Evolutionary conservation across 345 rosid genomes (phyloP).

Genomic region (Populus simonii): DNA sequence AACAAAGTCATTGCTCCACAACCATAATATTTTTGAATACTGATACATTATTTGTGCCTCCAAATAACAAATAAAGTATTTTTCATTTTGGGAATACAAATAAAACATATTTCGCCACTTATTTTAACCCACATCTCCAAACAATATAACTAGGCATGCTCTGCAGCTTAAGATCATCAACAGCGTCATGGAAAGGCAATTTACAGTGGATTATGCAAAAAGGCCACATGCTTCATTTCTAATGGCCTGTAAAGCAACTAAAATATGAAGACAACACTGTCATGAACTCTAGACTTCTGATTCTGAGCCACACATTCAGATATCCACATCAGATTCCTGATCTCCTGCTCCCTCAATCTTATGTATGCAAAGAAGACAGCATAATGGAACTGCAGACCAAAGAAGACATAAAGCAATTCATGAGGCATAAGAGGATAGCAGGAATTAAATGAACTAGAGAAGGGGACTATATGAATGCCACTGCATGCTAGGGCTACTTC

Average conservation of each 20-base stretch:
- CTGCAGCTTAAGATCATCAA: slow-evolving; percentile 12
- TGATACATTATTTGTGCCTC: too few species aligned
- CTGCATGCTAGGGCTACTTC: too few species aligned
- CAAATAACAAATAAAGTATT: slow-evolving; percentile 1
- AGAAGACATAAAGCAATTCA: background rate
- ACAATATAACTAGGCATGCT: slow-evolving; percentile 8
- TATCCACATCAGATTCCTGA: slow-evolving; percentile 97
- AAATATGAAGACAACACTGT: slow-evolving; percentile 93
- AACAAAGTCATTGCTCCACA: too few species aligned
- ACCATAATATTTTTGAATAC: too few species aligned
- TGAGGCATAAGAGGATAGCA: background rate
- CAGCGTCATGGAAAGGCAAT: background rate
- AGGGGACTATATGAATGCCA: background rate
- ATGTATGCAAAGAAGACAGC: slow-evolving; percentile 91
- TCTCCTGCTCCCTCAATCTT: slow-evolving; percentile 98
- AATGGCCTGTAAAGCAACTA: slow-evolving; percentile 23
- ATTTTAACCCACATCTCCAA: slow-evolving; percentile 12
- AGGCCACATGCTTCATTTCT: background rate
- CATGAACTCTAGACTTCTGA: slow-evolving; percentile 97
- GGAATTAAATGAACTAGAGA: background rate
- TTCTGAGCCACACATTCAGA: slow-evolving; percentile 98
- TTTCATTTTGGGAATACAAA: background rate
- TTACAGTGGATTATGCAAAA: background rate
- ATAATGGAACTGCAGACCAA: slow-evolving; percentile 74
- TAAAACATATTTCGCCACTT: slow-evolving; percentile 1